Conservation (phyloP, 2,329 filamentous ascomycete genomes). For the Sclerotinia trifoliorum region DNA sequence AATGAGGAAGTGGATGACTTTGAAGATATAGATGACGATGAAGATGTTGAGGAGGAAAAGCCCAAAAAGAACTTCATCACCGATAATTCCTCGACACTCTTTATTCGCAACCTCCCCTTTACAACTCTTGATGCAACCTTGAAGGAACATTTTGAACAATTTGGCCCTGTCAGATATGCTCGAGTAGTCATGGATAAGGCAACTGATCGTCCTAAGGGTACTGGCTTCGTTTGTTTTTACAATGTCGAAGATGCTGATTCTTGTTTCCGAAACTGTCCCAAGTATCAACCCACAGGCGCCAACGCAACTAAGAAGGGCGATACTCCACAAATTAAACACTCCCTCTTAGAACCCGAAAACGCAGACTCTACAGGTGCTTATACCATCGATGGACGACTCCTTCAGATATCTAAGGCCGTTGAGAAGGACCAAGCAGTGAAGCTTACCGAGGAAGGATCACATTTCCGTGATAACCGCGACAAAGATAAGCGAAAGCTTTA, state of each 20-base stretch:
- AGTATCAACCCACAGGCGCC: slow-evolving; percentile 46
- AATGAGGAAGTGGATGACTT: slow-evolving; percentile 49
- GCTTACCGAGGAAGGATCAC: slow-evolving; percentile 67
- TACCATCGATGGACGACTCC: slow-evolving; percentile 83
- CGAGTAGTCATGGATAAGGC: slow-evolving; percentile 83
- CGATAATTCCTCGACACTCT: slow-evolving; percentile 76
- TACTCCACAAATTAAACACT: slow-evolving; percentile 62
- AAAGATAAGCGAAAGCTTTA: slow-evolving; percentile 90
- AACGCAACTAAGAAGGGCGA: slow-evolving; percentile 38
- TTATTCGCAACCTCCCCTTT: slow-evolving; percentile 93
- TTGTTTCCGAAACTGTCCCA: slow-evolving; percentile 76
- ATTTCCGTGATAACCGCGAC: slow-evolving; percentile 63
- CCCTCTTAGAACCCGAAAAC: slow-evolving; percentile 82
- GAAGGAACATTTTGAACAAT: slow-evolving; percentile 81
- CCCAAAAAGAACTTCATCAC: slow-evolving; percentile 44
- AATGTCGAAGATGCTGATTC: slow-evolving; percentile 69
- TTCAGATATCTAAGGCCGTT: slow-evolving; percentile 83
- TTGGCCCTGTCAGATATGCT: slow-evolving; percentile 87
- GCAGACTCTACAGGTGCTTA: slow-evolving; percentile 81
- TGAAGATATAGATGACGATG: slow-evolving; percentile 42
- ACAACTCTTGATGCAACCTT: slow-evolving; percentile 79
- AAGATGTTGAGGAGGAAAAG: slow-evolving; percentile 43
- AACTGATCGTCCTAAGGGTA: slow-evolving; percentile 85
- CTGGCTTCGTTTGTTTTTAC: slow-evolving; percentile 93
- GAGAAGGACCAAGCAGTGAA: slow-evolving; percentile 75